A percentile compares a stretch with the other conserved stretches of the same genome.
Conservation (phyloP, 495 filamentous ascomycete genomes). For the Jackrogersella minutella region DNA sequence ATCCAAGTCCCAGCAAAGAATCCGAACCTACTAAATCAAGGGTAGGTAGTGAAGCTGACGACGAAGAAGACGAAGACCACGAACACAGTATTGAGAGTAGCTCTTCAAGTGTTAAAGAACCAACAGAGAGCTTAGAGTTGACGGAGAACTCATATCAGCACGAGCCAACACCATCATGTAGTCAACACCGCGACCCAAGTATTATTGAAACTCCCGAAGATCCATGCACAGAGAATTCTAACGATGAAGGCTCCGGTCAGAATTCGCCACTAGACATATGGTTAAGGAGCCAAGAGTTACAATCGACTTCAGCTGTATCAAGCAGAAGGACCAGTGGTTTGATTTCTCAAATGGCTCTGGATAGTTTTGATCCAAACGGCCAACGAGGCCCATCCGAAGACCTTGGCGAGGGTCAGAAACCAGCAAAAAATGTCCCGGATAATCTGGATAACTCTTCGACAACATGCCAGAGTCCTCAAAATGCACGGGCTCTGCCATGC, state of each 20-base stretch:
- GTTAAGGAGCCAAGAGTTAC: conserved; percentile 52
- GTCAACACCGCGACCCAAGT: conserved; percentile 15
- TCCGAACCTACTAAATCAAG: background rate
- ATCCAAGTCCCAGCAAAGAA: background rate
- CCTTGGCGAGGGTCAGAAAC: background rate
- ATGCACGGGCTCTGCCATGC: background rate
- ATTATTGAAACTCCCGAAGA: background rate
- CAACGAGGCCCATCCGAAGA: conserved; percentile 14
- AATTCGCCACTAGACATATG: conserved; percentile 52
- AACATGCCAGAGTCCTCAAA: background rate
- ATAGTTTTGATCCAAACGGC: conserved; percentile 19
- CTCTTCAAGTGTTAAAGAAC: background rate
- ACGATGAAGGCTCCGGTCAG: conserved; percentile 28
- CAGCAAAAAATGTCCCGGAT: background rate
- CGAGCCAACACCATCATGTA: background rate
- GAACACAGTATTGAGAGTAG: conserved; percentile 7
- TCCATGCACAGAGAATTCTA: conserved; percentile 25
- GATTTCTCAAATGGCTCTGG: conserved; percentile 30
- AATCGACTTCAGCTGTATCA: conserved; percentile 40
- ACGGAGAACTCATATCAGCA: background rate
- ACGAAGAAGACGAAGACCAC: conserved; percentile 23
- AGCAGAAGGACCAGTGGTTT: conserved; percentile 43
- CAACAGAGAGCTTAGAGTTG: background rate
- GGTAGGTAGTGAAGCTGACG: background rate
- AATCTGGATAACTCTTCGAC: background rate